Percentiles rank a stretch among this genome's conserved stretches.
Conservation (phyloP, 768 basidiomycete genomes). For the Mycena metata region DNA sequence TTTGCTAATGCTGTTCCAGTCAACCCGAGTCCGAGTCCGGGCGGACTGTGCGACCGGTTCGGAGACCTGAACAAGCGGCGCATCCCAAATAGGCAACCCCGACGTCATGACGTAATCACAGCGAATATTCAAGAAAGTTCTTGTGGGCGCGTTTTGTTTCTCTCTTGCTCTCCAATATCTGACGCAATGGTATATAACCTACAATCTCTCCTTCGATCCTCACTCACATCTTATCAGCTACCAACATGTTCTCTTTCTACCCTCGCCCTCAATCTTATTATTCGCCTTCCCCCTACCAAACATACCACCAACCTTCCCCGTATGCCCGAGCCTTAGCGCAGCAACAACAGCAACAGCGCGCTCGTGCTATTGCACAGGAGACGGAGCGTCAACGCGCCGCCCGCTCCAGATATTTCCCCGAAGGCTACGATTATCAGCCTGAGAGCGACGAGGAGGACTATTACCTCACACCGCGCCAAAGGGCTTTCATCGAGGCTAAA, state of each 20-base stretch:
- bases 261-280: constrained; percentile 38
- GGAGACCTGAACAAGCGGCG: background rate
- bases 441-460: constrained; percentile 47
- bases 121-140: constrained; percentile 17
- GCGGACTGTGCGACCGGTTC: background rate
- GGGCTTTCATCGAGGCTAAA: constrained; percentile 50
- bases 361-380: constrained; percentile 42
- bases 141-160: background rate
- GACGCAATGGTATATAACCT: constrained; percentile 37
- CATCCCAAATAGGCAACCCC: constrained; percentile 15
- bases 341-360: constrained; percentile 43
- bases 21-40: constrained; percentile 10
- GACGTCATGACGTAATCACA: constrained; percentile 14
- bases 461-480: constrained; percentile 45
- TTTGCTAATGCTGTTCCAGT: constrained; percentile 1
- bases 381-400: constrained; percentile 52
- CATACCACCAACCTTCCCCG: constrained; percentile 46
- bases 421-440: constrained; percentile 50
- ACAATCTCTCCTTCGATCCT: background rate
- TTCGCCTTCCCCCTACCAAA: constrained; percentile 25
- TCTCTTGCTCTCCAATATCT: constrained; percentile 4
- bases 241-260: constrained; percentile 30
- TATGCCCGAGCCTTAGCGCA: constrained; percentile 36
- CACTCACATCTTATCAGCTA: constrained; percentile 28
- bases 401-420: constrained; percentile 57